phyloP scores from a whole-genome alignment of 2,329 filamentous ascomycete genomes.

The Penicillium sumatraense region DNA sequence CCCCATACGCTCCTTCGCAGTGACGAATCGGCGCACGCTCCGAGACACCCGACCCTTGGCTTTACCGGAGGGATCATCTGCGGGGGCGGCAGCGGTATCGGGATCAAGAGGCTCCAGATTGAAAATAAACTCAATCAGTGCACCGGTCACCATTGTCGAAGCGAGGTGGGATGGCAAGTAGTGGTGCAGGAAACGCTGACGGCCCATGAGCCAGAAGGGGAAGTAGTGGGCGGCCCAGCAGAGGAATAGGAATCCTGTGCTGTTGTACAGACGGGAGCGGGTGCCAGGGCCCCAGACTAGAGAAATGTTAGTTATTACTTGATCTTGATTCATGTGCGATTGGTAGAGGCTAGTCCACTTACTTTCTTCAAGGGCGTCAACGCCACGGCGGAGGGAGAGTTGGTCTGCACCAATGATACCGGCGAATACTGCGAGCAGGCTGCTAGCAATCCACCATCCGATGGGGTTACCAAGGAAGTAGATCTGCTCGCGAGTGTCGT shows the following conservation, averaged over 20 bases:
- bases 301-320: conserved; percentile 9
- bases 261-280: conserved; percentile 94
- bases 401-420: conserved; percentile 93
- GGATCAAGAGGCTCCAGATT: conserved; percentile 72
- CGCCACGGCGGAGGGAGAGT: conserved; percentile 85
- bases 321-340: background rate
- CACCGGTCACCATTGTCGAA: conserved; percentile 85
- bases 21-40: conserved; percentile 61
- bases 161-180: conserved; percentile 95
- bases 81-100: conserved; percentile 54
- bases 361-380: conserved; percentile 93
- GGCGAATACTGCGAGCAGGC: conserved; percentile 87
- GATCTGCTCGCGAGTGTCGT: conserved; percentile 92
- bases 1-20: conserved; percentile 80
- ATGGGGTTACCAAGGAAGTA: conserved; percentile 98
- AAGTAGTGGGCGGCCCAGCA: conserved; percentile 97
- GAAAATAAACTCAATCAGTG: conserved; percentile 94
- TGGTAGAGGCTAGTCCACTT: conserved; percentile 53
- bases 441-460: conserved; percentile 96
- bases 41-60: conserved; percentile 44
- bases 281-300: conserved; percentile 66
- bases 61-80: conserved; percentile 43
- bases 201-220: conserved; percentile 97
- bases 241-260: conserved; percentile 98
- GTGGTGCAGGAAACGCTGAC: conserved; percentile 96